These are phyloP conservation scores for Epichloe sylvatica DNA, from an alignment of 2,329 filamentous ascomycete genomes.

Conservation along the genomic window DNA sequence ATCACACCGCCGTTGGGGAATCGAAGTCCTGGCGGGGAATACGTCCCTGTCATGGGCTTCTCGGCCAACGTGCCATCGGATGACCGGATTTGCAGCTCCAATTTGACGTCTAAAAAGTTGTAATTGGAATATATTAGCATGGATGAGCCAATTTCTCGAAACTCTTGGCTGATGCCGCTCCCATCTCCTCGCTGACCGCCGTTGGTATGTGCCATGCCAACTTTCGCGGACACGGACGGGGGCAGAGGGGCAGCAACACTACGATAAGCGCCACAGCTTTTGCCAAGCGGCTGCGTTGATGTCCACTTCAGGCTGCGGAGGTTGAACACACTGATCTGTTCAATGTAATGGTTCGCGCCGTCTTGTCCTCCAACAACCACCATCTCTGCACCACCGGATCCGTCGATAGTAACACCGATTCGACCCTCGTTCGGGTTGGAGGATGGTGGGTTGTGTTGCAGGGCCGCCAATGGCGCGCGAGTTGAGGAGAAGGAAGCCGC, in stretches of 20 bases:
- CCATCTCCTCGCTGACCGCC: constrained; percentile 28
- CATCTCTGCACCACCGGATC: constrained; percentile 89
- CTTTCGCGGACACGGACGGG: constrained; percentile 47
- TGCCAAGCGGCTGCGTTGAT: constrained; percentile 70
- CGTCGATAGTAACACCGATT: constrained; percentile 79
- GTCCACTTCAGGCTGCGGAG: constrained; percentile 92
- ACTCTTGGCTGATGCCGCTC: constrained; percentile 35
- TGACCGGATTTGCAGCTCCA: constrained; percentile 79
- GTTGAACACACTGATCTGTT: constrained; percentile 98
- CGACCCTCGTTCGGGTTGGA: constrained; percentile 76
- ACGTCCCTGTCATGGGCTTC: constrained; percentile 73
- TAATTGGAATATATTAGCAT: constrained; percentile 99
- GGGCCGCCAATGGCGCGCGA: constrained; percentile 68
- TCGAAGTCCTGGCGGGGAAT: constrained; percentile 79
- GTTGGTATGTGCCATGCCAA: constrained; percentile 45
- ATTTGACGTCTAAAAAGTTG: constrained; percentile 92
- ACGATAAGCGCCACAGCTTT: constrained; percentile 90
- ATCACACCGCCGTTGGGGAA: constrained; percentile 95
- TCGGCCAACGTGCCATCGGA: constrained; percentile 75
- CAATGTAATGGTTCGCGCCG: constrained; percentile 95
- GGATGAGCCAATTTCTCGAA: constrained; percentile 44
- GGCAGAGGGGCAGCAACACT: constrained; percentile 83
- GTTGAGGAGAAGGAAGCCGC: constrained; percentile 76
- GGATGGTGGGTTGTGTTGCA: constrained; percentile 77
- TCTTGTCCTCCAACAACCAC: constrained; percentile 93